These are phyloP conservation scores for Rhizopogon vulgaris DNA, from an alignment of 768 basidiomycete genomes.

Conservation along the genomic window DNA sequence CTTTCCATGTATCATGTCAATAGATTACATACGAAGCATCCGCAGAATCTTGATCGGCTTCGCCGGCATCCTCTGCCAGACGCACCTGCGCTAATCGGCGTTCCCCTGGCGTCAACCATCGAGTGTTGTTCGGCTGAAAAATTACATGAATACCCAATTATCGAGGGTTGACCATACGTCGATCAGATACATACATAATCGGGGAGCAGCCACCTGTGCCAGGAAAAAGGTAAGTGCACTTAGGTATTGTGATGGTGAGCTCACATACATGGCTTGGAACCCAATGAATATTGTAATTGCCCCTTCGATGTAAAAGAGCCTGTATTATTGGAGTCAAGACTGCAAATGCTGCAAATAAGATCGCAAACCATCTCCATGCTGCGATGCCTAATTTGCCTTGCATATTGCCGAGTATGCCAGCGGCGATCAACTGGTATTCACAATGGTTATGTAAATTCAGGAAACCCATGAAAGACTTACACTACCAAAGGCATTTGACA, in stretches of 20 bases:
- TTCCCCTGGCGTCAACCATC: constrained; percentile 47
- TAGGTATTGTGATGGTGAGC: not conserved
- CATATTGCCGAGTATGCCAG: constrained; percentile 65
- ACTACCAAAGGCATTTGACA: constrained; percentile 63
- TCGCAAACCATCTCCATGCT: constrained; percentile 56
- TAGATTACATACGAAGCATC: constrained; percentile 45
- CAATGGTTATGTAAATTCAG: not conserved
- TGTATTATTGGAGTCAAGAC: constrained; percentile 14
- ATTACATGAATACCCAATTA: not conserved
- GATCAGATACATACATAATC: constrained; percentile 42
- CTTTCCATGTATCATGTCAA: not conserved
- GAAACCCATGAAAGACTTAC: constrained; percentile 28
- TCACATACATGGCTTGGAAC: constrained; percentile 42
- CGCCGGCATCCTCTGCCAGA: constrained; percentile 62
- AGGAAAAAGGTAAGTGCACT: not conserved
- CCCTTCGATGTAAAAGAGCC: constrained; percentile 74
- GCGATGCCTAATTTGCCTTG: constrained; percentile 59
- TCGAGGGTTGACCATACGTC: too few relatives aligned
- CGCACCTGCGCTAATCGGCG: constrained; percentile 57
- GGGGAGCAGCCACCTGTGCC: constrained; percentile 47
- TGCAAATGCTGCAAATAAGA: not conserved
- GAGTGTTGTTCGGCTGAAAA: constrained; percentile 52
- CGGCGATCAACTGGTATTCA: constrained; percentile 52
- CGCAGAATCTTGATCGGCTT: constrained; percentile 55
- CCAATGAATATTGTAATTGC: constrained; percentile 57